Percentiles rank a stretch among this genome's conserved stretches.
These are phyloP conservation scores for Rhamnella rubrinervis DNA, from an alignment of 331 rosid genomes.

Conservation along the genomic window DNA sequence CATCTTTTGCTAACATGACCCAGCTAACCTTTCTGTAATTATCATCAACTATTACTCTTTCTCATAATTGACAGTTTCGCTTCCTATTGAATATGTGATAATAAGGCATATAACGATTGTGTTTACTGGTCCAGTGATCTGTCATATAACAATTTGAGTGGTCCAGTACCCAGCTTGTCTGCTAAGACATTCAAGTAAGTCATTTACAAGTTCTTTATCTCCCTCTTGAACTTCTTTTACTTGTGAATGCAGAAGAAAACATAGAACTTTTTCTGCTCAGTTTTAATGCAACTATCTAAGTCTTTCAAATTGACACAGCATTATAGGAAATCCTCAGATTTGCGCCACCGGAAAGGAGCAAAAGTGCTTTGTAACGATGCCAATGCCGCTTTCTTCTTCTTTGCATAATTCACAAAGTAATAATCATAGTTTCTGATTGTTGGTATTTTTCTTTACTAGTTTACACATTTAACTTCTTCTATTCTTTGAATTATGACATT, in stretches of 20 bases:
- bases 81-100: constrained; percentile 11
- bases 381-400: constrained; percentile 28
- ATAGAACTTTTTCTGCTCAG: background rate
- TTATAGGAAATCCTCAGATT: constrained; percentile 76
- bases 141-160: constrained; percentile 79
- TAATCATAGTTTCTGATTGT: constrained; percentile 33
- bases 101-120: constrained; percentile 16
- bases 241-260: constrained; percentile 8
- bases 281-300: background rate
- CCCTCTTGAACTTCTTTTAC: background rate
- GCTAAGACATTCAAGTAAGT: constrained; percentile 83
- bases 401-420: constrained; percentile 63
- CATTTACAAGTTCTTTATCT: background rate
- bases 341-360: constrained; percentile 56
- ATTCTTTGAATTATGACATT: background rate
- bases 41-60: constrained; percentile 21
- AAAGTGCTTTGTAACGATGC: constrained; percentile 54
- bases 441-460: constrained; percentile 12
- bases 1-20: constrained; percentile 72
- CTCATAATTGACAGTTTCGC: background rate
- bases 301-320: constrained; percentile 47
- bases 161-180: constrained; percentile 65
- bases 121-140: constrained; percentile 57
- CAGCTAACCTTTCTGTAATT: constrained; percentile 76
- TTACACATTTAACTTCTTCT: constrained; percentile 17